A percentile compares a stretch with the other conserved stretches of the same genome.
Conservation (phyloP, 306 rosid genomes). For the Coriaria nepalensis region DNA sequence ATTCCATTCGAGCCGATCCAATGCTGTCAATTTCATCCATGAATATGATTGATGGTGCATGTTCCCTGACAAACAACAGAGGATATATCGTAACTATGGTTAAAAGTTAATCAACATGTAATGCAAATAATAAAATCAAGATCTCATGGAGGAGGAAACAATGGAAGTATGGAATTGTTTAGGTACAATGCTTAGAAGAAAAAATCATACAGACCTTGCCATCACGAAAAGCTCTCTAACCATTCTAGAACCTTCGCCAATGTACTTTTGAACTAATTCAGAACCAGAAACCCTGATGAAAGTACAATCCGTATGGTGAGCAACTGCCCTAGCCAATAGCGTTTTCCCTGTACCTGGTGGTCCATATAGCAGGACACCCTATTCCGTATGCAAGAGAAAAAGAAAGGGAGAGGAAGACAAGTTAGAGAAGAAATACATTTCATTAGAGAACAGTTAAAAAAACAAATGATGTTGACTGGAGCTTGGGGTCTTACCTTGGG, state of each 20-base stretch:
- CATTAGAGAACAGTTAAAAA: slow-evolving; percentile 2
- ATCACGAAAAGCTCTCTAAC: slow-evolving; percentile 94
- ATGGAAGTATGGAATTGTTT: not conserved
- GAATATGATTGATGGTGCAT: slow-evolving; percentile 95
- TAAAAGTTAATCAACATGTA: not conserved
- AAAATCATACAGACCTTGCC: slow-evolving; percentile 72
- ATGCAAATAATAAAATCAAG: not conserved
- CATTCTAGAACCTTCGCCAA: slow-evolving; percentile 99
- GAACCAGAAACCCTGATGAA: slow-evolving; percentile 99
- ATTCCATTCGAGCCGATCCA: slow-evolving; percentile 99
- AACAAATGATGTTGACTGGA: not conserved
- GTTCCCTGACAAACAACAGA: slow-evolving; percentile 55
- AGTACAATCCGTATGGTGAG: slow-evolving; percentile 97
- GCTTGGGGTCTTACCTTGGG: slow-evolving; percentile 57
- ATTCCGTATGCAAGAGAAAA: not conserved
- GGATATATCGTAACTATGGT: too few relatives aligned
- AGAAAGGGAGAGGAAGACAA: slow-evolving; percentile 4
- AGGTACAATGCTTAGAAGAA: not conserved
- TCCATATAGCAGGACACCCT: slow-evolving; percentile 93
- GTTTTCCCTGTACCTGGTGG: slow-evolving; percentile 99
- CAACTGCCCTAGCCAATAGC: slow-evolving; percentile 96
- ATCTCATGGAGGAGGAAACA: not conserved
- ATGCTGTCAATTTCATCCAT: slow-evolving; percentile 99
- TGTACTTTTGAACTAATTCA: slow-evolving; percentile 92
- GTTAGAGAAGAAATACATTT: slow-evolving; percentile 2